These are phyloP conservation scores for Neckera pumila DNA, from an alignment of 225 moss, liverwort and hornwort genomes.

Conservation along the genomic window DNA sequence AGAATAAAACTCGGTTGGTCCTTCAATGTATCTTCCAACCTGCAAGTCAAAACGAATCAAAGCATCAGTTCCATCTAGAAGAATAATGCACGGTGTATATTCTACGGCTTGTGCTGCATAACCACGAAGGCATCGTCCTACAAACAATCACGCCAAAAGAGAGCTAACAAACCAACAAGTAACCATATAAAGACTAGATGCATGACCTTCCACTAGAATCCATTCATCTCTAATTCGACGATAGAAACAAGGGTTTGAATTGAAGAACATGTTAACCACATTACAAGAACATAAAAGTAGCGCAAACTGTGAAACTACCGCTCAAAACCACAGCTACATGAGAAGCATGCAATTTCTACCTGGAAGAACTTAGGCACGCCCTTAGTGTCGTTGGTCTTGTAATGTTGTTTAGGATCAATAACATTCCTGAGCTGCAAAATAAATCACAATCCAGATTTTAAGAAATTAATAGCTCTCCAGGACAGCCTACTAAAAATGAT, in stretches of 20 bases:
- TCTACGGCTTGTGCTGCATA: not conserved
- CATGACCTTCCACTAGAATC: not conserved
- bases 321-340: not conserved
- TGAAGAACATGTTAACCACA: not conserved
- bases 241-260: not conserved
- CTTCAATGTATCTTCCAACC: conserved; percentile 77
- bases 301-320: not conserved
- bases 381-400: conserved; percentile 83
- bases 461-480: not conserved
- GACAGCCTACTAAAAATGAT: not conserved
- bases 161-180: not conserved
- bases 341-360: conserved; percentile 7
- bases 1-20: conserved; percentile 81
- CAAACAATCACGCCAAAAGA: not conserved
- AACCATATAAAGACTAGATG: not conserved
- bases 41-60: not conserved
- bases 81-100: not conserved
- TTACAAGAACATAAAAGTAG: not conserved
- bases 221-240: not conserved
- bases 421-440: conserved; percentile 58
- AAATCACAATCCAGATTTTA: not conserved
- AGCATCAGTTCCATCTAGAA: not conserved
- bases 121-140: not conserved
- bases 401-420: conserved; percentile 87
- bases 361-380: conserved; percentile 74